phyloP scores from a whole-genome alignment of 192 early-diverging fungal genomes.

The Coemansia sp. region DNA sequence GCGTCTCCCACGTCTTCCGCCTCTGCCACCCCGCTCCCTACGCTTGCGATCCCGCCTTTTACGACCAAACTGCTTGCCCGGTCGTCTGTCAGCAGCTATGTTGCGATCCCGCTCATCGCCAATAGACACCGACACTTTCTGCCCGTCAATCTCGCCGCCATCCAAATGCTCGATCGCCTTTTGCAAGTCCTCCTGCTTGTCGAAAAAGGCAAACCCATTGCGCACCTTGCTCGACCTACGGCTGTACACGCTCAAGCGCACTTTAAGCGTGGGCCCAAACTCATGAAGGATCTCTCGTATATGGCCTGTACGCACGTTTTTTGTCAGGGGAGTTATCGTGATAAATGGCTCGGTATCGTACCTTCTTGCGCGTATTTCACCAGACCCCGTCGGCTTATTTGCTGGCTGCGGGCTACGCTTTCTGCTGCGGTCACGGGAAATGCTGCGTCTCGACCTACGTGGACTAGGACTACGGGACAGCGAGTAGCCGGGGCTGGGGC shows the following conservation, averaged over 20 bases:
- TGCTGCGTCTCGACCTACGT: background rate
- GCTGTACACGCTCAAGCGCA: background rate
- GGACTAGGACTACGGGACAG: slow-evolving; percentile 27
- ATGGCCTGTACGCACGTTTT: slow-evolving; percentile 5
- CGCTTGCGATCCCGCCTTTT: too few relatives aligned
- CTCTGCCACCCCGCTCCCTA: background rate
- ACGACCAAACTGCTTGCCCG: too few relatives aligned
- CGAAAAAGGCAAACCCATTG: background rate
- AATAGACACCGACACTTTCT: slow-evolving; percentile 4
- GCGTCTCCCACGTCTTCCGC: background rate
- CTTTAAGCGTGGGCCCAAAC: background rate
- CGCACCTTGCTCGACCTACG: background rate
- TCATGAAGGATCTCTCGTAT: slow-evolving; percentile 28
- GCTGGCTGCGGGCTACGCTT: slow-evolving; percentile 2
- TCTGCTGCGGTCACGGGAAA: slow-evolving; percentile 9
- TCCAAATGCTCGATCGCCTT: slow-evolving; percentile 36
- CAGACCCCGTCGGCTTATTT: background rate
- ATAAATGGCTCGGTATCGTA: slow-evolving; percentile 1
- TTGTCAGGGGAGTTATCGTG: slow-evolving; percentile 5
- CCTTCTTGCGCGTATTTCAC: too few relatives aligned
- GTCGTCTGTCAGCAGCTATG: too few relatives aligned
- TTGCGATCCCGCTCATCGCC: slow-evolving; percentile 7
- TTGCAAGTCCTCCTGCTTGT: slow-evolving; percentile 5
- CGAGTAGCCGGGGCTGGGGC: slow-evolving; percentile 10
- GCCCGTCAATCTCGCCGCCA: slow-evolving; percentile 23